Evolutionary conservation across 179 eudicot species (phyloP).

Genomic region (Silene noctiflora): DNA sequence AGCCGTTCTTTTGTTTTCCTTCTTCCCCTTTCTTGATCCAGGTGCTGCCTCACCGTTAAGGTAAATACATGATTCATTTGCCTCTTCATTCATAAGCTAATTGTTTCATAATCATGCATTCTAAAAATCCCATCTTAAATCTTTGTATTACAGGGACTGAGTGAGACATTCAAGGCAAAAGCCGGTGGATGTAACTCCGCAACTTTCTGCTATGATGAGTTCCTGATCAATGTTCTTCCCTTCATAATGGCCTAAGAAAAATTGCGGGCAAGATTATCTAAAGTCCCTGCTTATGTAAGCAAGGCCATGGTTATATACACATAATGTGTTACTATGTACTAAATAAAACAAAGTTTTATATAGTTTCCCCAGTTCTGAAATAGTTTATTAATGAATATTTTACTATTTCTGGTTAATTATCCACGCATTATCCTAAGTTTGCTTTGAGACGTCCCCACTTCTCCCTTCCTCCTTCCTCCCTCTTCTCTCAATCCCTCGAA

Average conservation of each 20-base stretch:
- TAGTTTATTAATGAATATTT: not conserved
- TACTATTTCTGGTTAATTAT: slow-evolving; percentile 1
- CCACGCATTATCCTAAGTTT: not conserved
- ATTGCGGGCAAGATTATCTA: not conserved
- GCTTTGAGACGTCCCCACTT: not conserved
- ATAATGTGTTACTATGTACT: not conserved
- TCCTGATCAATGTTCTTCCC: slow-evolving; percentile 38
- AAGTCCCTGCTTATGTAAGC: not conserved
- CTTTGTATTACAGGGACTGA: slow-evolving; percentile 32
- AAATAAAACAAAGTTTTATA: not conserved
- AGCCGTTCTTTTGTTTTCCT: not conserved
- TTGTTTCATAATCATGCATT: not conserved
- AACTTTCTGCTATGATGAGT: slow-evolving; percentile 34
- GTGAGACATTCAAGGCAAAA: slow-evolving; percentile 34
- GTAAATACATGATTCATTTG: slow-evolving; percentile 16
- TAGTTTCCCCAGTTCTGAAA: not conserved
- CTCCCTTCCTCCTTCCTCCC: not conserved
- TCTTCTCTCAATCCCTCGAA: not conserved
- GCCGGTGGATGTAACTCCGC: slow-evolving; percentile 34
- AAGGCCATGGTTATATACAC: slow-evolving; percentile 1
- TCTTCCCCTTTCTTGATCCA: slow-evolving; percentile 3
- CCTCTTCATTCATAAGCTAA: not conserved
- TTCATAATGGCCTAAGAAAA: slow-evolving; percentile 31
- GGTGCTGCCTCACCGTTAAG: slow-evolving; percentile 40
- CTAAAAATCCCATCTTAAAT: not conserved